Evolutionary conservation across 192 early-diverging fungal genomes (phyloP).

Genomic region (Fimicolochytrium jonesii): DNA sequence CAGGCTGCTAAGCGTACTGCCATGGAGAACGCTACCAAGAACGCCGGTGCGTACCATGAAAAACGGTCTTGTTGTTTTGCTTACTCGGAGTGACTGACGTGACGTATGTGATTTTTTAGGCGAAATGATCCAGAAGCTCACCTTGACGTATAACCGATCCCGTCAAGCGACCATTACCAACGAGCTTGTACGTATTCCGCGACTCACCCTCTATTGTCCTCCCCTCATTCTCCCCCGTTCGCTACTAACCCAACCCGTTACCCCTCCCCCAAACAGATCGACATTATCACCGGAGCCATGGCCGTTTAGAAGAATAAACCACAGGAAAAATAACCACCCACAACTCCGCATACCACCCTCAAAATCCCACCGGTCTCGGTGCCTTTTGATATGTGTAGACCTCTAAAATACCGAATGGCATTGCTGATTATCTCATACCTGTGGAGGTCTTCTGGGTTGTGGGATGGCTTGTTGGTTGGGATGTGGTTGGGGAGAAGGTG

Average conservation of each 20-base stretch:
- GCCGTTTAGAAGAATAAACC: constrained; percentile 55
- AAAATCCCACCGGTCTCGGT: too few relatives aligned
- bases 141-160: constrained; percentile 94
- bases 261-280: too few relatives aligned
- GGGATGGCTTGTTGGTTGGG: too few relatives aligned
- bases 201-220: too few relatives aligned
- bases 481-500: too few relatives aligned
- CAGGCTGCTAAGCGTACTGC: constrained; percentile 94
- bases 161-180: constrained; percentile 98
- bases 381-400: too few relatives aligned
- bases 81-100: background rate
- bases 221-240: too few relatives aligned
- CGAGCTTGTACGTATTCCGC: constrained; percentile 68
- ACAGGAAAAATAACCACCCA: background rate
- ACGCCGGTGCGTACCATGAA: constrained; percentile 64
- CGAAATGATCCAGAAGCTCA: constrained; percentile 95
- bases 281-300: constrained; percentile 96
- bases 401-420: too few relatives aligned
- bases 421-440: too few relatives aligned
- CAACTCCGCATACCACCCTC: background rate
- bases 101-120: constrained; percentile 9
- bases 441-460: too few relatives aligned
- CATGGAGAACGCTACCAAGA: constrained; percentile 99
- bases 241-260: too few relatives aligned
- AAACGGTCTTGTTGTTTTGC: background rate